Base-by-base conservation (phyloP, 192 early-diverging fungal species). In the Phlyctochytrium arcticum region DNA sequence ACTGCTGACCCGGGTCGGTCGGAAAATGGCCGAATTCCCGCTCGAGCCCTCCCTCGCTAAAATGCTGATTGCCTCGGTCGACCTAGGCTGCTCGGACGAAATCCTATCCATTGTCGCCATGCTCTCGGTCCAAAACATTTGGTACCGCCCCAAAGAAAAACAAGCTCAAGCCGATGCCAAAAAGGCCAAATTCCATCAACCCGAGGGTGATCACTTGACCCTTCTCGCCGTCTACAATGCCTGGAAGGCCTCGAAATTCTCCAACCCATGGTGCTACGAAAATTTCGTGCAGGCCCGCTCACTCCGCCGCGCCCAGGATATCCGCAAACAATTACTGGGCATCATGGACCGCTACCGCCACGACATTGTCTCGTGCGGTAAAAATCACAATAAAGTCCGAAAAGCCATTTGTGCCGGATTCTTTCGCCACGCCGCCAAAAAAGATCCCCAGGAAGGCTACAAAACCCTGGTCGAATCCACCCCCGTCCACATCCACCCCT, bases 391-490 rank as follows among this genome's bases (percentile, higher is more conserved):
- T 44, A 94, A 93, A 57, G 95, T 98, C 3, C 84, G 91, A 32
- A 82, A 86, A 35, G 92, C 95, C 0, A 84, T 99, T 24, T 91
- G 90, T 44, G 91, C 89, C 19, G 97, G 97, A 17, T 93, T 89
- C 68, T 99, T 99, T 79, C 83, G 93, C 23, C 88, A 99, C 67
- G 89, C 93, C 0, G 97, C 97, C 59, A 98, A 99, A 70, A 97
- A 97, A 63, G 97, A 99, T 72, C 93, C 95, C 3, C 92, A 95
- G 74, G 97, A 98, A 75, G 95, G 97, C 3, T 99, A 99, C 76
- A 99, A 99, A 74, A 99, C 97, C 17, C 79, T 99, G 21, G 82
- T 96, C 1, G 97, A 99, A 77, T 93, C 95, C 8, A 98, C 97
- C 12, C 94, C 94, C 3, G 95, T 97, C 33, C 94, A 92, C 67